These are phyloP conservation scores for Panicum virgatum DNA, from an alignment of 202 grass and related monocot genomes.

Conservation along the genomic window DNA sequence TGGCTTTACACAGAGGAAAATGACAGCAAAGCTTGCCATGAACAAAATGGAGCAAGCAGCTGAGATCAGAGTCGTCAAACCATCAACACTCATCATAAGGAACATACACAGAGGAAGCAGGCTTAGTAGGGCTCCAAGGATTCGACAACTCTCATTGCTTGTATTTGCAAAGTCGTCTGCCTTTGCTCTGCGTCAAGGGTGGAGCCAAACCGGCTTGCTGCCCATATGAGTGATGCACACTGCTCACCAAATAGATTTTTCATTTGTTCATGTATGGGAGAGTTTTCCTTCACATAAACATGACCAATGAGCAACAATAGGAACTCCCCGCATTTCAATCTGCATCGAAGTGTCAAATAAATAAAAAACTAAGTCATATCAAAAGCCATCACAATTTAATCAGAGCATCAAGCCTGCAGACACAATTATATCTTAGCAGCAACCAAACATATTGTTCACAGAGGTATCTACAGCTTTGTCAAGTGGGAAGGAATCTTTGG, in stretches of 20 bases:
- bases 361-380: slow-evolving; percentile 16
- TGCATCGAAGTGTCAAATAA: slow-evolving; percentile 33
- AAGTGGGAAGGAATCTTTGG: not conserved
- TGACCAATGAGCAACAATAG: slow-evolving; percentile 84
- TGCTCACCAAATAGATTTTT: slow-evolving; percentile 72
- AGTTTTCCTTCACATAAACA: slow-evolving; percentile 81
- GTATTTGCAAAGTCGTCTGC: slow-evolving; percentile 87
- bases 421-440: not conserved
- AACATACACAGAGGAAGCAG: not conserved
- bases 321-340: slow-evolving; percentile 97
- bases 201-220: slow-evolving; percentile 95
- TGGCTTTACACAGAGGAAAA: slow-evolving; percentile 33
- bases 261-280: slow-evolving; percentile 85
- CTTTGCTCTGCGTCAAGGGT: slow-evolving; percentile 82
- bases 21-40: slow-evolving; percentile 4
- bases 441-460: not conserved
- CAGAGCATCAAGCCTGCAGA: not conserved
- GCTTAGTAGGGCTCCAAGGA: slow-evolving; percentile 73
- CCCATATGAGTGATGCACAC: slow-evolving; percentile 89
- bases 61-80: not conserved
- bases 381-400: not conserved
- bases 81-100: not conserved
- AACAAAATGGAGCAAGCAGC: slow-evolving; percentile 14
- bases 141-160: slow-evolving; percentile 89
- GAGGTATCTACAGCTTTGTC: not conserved